Percentiles rank a stretch among this genome's conserved stretches.
Conservation (phyloP, 2,329 filamentous ascomycete genomes). For the Curvularia hawaiiensis region DNA sequence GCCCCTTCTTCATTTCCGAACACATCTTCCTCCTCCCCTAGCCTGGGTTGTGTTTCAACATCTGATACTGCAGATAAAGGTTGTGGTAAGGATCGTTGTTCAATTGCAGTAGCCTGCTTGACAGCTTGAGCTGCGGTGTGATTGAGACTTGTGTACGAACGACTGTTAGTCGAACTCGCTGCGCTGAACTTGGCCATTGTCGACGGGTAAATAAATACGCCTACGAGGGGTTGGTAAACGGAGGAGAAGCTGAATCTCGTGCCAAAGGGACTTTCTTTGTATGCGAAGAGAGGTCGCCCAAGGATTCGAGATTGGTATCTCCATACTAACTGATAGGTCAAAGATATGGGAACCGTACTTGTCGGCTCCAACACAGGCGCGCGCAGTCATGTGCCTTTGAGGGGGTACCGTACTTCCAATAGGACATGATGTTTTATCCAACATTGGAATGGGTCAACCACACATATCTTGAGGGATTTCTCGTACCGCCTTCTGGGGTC, state of each 20-base stretch:
- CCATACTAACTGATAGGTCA: neutral
- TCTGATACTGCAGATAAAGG: constrained; percentile 11
- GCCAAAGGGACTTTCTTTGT: neutral
- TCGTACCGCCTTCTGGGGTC: neutral
- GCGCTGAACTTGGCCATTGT: neutral
- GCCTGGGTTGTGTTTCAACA: constrained; percentile 17
- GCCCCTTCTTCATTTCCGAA: constrained; percentile 41
- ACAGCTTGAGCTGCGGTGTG: neutral
- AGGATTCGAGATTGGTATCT: neutral
- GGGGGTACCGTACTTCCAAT: neutral
- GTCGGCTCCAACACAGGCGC: neutral
- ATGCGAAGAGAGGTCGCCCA: neutral
- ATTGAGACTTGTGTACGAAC: neutral
- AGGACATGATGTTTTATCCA: neutral
- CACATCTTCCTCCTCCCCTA: constrained; percentile 10
- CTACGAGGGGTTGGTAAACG: too few species aligned
- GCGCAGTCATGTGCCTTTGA: neutral
- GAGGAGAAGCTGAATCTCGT: neutral
- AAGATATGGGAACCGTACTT: neutral
- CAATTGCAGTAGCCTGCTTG: neutral
- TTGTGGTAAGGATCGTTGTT: neutral
- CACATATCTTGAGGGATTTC: neutral
- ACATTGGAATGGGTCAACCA: neutral
- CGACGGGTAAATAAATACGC: neutral
- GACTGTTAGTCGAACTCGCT: neutral